A percentile compares a stretch with the other conserved stretches of the same genome.
Evolutionary conservation across 805 yeast species (phyloP).

Genomic region (Candida verbasci): DNA sequence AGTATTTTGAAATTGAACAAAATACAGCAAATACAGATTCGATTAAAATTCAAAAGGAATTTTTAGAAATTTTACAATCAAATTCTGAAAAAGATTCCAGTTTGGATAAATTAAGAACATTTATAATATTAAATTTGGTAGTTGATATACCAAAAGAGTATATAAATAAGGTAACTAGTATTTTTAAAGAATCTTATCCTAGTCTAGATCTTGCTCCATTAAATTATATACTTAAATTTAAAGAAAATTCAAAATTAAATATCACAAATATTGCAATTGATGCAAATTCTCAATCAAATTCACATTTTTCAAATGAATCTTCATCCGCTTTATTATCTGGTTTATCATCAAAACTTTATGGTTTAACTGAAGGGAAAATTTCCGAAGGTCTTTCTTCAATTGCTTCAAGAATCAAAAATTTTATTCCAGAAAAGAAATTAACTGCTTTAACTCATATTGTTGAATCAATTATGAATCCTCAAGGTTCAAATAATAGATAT

Average conservation of each 20-base stretch:
- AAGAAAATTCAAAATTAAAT: constrained; percentile 45
- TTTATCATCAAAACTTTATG: constrained; percentile 71
- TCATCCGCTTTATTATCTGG: constrained; percentile 64
- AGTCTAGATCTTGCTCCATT: constrained; percentile 57
- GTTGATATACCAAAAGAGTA: constrained; percentile 35
- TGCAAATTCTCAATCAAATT: constrained; percentile 8
- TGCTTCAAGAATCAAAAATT: constrained; percentile 80
- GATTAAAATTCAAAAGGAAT: constrained; percentile 55
- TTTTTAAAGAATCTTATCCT: constrained; percentile 49
- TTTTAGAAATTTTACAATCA: constrained; percentile 52
- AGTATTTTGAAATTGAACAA: constrained; percentile 93
- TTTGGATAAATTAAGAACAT: constrained; percentile 83
- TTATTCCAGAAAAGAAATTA: constrained; percentile 82
- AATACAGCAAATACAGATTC: constrained; percentile 60
- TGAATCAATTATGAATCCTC: constrained; percentile 87
- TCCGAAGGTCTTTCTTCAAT: constrained; percentile 88
- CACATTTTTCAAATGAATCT: constrained; percentile 35
- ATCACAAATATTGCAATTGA: constrained; percentile 14
- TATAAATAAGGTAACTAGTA: constrained; percentile 55
- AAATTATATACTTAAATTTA: constrained; percentile 71
- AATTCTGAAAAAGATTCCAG: constrained; percentile 56
- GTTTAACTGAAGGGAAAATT: constrained; percentile 75
- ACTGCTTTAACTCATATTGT: constrained; percentile 88
- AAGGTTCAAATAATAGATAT: constrained; percentile 57
- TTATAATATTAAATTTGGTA: constrained; percentile 65